phyloP scores from a whole-genome alignment of 1,284 basidiomycete species.

The Ceratobasidium papillatum region DNA sequence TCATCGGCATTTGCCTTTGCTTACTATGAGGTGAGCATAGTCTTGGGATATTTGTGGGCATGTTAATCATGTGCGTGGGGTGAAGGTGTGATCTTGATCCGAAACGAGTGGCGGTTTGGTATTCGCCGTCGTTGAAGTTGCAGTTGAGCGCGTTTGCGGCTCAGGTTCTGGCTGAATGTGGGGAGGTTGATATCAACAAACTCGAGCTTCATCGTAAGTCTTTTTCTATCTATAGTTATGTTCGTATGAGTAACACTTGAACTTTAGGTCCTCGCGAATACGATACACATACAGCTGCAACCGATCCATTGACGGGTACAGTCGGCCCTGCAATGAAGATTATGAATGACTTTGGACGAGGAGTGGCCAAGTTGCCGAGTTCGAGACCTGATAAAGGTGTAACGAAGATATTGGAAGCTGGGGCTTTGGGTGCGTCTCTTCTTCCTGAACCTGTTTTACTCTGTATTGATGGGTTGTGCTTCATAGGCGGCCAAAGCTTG shows the following conservation, averaged over 20 bases:
- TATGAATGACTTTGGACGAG: not conserved
- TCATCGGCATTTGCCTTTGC: slow-evolving; percentile 65
- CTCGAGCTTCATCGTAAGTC: slow-evolving; percentile 61
- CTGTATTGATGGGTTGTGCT: not conserved
- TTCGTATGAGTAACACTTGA: not conserved
- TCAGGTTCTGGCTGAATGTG: slow-evolving; percentile 59
- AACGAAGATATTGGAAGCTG: slow-evolving; percentile 58
- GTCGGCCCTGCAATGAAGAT: slow-evolving; percentile 5
- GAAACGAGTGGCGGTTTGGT: slow-evolving; percentile 63
- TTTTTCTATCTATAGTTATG: not conserved
- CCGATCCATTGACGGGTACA: slow-evolving; percentile 57
- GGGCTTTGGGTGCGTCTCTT: slow-evolving; percentile 50
- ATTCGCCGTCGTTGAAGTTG: slow-evolving; percentile 61
- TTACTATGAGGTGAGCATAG: slow-evolving; percentile 60
- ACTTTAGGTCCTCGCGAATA: slow-evolving; percentile 64
- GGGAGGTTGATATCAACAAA: slow-evolving; percentile 56
- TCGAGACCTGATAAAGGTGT: slow-evolving; percentile 57
- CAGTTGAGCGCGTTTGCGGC: slow-evolving; percentile 65
- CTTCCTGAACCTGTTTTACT: slow-evolving; percentile 31
- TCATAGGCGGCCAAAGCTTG: slow-evolving; percentile 57
- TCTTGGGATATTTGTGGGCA: not conserved
- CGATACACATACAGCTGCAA: slow-evolving; percentile 53
- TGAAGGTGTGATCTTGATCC: slow-evolving; percentile 64
- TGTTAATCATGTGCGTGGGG: not conserved
- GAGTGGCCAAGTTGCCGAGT: slow-evolving; percentile 13